Evolutionary conservation across 371 early-diverging fungal species (phyloP).

Genomic region (Mortierella sp.): DNA sequence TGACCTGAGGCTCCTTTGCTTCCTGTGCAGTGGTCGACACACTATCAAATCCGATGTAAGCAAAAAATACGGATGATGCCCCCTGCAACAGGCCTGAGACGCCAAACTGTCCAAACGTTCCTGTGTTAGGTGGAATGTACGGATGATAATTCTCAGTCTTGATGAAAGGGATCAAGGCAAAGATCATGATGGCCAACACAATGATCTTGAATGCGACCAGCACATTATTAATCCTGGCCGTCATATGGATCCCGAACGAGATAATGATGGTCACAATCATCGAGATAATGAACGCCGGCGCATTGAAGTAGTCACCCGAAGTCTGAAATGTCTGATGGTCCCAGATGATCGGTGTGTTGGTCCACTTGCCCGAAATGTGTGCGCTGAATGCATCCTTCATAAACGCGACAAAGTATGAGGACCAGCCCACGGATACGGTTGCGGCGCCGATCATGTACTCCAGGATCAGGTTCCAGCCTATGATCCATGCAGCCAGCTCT

Average conservation of each 20-base stretch:
- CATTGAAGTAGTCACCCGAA: conserved; percentile 73
- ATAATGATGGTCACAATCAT: conserved; percentile 69
- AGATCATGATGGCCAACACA: conserved; percentile 84
- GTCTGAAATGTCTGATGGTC: conserved; percentile 56
- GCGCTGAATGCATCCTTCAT: conserved; percentile 68
- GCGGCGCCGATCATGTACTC: conserved; percentile 86
- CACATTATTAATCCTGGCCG: conserved; percentile 76
- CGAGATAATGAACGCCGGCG: conserved; percentile 78
- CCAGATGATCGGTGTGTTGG: conserved; percentile 74
- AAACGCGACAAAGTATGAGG: conserved; percentile 79
- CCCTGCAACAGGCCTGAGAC: conserved; percentile 79
- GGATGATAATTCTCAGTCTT: conserved; percentile 78
- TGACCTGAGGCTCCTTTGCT: conserved; percentile 81
- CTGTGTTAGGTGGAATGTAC: conserved; percentile 79
- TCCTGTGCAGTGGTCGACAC: conserved; percentile 92
- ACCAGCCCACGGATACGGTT: conserved; percentile 79
- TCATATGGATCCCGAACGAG: conserved; percentile 76
- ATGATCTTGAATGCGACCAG: conserved; percentile 81
- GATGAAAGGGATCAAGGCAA: conserved; percentile 72
- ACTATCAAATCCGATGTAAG: conserved; percentile 92
- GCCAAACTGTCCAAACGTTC: conserved; percentile 70
- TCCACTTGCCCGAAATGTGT: conserved; percentile 61
- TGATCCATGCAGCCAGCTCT: conserved; percentile 84
- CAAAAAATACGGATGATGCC: conserved; percentile 87
- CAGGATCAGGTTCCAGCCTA: conserved; percentile 89